Evolutionary conservation across 2,329 filamentous ascomycete genomes (phyloP).

Genomic region (Sporothrix pseudoabietina): DNA sequence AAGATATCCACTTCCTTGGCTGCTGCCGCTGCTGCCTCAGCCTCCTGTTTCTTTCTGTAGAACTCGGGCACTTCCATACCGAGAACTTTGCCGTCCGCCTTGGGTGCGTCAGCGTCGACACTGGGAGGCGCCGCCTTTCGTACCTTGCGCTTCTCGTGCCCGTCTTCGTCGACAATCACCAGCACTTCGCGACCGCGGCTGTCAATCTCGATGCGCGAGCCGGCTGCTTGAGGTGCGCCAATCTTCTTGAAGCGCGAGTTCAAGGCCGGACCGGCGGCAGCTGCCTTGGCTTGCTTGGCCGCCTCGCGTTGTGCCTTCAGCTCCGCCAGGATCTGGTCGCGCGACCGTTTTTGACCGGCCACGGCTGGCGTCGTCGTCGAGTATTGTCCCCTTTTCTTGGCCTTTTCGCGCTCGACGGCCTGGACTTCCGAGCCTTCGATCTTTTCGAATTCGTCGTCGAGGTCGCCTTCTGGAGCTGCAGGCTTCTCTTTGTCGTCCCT

Average conservation of each 20-base stretch:
- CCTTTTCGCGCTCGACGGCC: constrained; percentile 54
- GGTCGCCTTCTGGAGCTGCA: constrained; percentile 44
- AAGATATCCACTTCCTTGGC: constrained; percentile 66
- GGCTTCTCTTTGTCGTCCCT: constrained; percentile 35
- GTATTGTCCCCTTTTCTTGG: constrained; percentile 63
- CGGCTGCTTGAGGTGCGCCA: constrained; percentile 55
- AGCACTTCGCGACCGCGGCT: constrained; percentile 64
- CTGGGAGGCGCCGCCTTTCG: constrained; percentile 49
- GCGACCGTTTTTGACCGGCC: constrained; percentile 62
- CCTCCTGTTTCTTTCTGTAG: constrained; percentile 53
- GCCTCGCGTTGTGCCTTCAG: constrained; percentile 65
- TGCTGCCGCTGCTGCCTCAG: constrained; percentile 48
- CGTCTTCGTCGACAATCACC: constrained; percentile 67
- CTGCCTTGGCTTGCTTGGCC: constrained; percentile 59
- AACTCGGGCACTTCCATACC: constrained; percentile 68
- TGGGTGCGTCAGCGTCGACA: constrained; percentile 43
- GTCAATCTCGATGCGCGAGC: constrained; percentile 63
- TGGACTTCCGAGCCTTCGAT: constrained; percentile 59
- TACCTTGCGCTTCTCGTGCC: constrained; percentile 66
- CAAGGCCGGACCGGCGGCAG: constrained; percentile 52
- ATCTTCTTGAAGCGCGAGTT: constrained; percentile 68
- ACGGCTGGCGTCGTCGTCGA: constrained; percentile 55
- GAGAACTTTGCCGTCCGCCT: constrained; percentile 58
- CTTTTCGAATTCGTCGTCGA: constrained; percentile 68
- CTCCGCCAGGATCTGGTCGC: constrained; percentile 68